A percentile compares a stretch with the other conserved stretches of the same genome.
Evolutionary conservation across 805 yeast genomes (phyloP).

Genomic region (Candida orba): DNA sequence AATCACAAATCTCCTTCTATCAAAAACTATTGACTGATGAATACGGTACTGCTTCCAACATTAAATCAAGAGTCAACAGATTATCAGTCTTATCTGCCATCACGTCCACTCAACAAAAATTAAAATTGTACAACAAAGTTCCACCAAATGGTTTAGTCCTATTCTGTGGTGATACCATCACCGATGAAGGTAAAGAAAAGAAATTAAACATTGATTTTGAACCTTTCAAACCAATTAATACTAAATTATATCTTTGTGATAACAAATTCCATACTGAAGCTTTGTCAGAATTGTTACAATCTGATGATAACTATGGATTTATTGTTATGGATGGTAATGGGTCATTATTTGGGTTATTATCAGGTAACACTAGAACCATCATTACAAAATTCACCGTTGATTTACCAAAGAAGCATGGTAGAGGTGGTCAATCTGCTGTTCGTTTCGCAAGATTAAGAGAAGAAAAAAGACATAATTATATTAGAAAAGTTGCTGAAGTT

Average conservation of each 20-base stretch:
- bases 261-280: conserved; percentile 98
- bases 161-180: conserved; percentile 97
- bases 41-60: conserved; percentile 97
- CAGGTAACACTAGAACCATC: conserved; percentile 96
- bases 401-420: conserved; percentile 98
- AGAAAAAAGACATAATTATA: conserved; percentile 97
- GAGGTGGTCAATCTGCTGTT: conserved; percentile 99
- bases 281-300: conserved; percentile 83
- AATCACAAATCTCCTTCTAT: conserved; percentile 81
- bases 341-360: conserved; percentile 86
- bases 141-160: conserved; percentile 94
- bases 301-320: conserved; percentile 95
- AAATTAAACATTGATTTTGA: conserved; percentile 95
- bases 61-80: conserved; percentile 96
- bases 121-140: conserved; percentile 80
- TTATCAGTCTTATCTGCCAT: conserved; percentile 92
- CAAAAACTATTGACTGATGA: conserved; percentile 95
- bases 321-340: conserved; percentile 99
- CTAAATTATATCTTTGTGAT: conserved; percentile 94
- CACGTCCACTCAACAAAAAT: conserved; percentile 95
- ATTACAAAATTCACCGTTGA: conserved; percentile 95
- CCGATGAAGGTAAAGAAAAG: conserved; percentile 96
- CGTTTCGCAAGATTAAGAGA: conserved; percentile 99
- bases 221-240: conserved; percentile 98
- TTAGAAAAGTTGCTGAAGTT: conserved; percentile 95